phyloP scores from a whole-genome alignment of 2,329 filamentous ascomycete species.

The Phaeosphaeriaceae sp. region DNA sequence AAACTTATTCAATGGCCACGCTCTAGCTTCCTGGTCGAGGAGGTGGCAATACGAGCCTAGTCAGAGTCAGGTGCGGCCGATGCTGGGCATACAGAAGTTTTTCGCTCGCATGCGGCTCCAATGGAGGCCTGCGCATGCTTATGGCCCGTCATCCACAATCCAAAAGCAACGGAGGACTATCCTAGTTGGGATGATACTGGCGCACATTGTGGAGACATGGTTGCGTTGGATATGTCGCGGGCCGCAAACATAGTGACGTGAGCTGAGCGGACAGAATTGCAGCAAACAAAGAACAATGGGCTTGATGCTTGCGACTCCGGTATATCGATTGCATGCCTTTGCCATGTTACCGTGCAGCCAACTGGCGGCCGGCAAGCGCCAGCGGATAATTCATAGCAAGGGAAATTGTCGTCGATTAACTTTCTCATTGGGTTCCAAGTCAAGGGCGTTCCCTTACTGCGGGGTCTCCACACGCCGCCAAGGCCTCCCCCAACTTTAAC shows the following conservation, averaged over 20 bases:
- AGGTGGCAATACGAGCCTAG: not conserved
- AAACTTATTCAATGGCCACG: not conserved
- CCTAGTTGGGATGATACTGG: constrained; percentile 3
- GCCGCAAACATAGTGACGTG: constrained; percentile 1
- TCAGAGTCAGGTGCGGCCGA: not conserved
- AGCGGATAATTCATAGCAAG: constrained; percentile 1
- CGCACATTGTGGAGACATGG: constrained; percentile 2
- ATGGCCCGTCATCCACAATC: not conserved
- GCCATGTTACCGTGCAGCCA: constrained; percentile 9
- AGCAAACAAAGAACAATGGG: not conserved
- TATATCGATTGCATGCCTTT: constrained; percentile 1
- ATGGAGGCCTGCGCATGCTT: not conserved
- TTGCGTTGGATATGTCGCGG: not conserved
- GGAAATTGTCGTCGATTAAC: constrained; percentile 7
- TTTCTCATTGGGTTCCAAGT: constrained; percentile 21
- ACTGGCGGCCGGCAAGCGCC: constrained; percentile 16
- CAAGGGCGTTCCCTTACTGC: constrained; percentile 18
- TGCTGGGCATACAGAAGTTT: too few relatives aligned
- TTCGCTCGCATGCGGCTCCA: constrained; percentile 2
- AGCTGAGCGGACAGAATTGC: too few relatives aligned
- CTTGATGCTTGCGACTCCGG: too few relatives aligned
- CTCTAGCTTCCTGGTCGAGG: not conserved
- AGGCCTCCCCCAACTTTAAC: constrained; percentile 28
- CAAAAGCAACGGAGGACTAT: constrained; percentile 5
- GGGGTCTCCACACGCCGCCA: constrained; percentile 41